Conservation (phyloP, 2,329 filamentous ascomycete genomes). For the Purpureocillium takamizusanense region DNA sequence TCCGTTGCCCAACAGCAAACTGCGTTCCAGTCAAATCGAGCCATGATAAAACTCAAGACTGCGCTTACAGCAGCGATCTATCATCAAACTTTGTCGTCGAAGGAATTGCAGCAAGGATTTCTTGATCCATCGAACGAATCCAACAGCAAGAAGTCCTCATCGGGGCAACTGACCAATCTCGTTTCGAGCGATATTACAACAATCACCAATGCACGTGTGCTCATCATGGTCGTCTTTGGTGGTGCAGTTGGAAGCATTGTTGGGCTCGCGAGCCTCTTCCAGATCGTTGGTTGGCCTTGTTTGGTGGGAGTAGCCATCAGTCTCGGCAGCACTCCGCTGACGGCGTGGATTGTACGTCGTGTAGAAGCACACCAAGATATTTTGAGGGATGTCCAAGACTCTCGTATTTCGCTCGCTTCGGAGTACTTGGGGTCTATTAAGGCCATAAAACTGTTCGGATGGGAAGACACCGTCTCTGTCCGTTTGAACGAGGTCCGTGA, state of each 20-base stretch:
- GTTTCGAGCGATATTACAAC: constrained; percentile 42
- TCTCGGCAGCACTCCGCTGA: constrained; percentile 30
- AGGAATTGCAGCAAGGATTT: constrained; percentile 35
- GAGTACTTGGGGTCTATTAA: constrained; percentile 41
- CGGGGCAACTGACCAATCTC: constrained; percentile 36
- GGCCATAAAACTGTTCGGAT: constrained; percentile 43
- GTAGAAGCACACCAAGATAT: constrained; percentile 29
- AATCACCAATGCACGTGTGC: constrained; percentile 32
- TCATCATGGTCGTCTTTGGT: constrained; percentile 29
- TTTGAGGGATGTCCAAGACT: constrained; percentile 35
- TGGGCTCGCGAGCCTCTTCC: constrained; percentile 33
- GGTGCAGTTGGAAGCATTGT: constrained; percentile 28
- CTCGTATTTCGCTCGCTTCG: constrained; percentile 38
- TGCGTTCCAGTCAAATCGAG: constrained; percentile 36
- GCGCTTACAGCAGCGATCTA: constrained; percentile 32
- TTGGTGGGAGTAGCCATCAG: constrained; percentile 33
- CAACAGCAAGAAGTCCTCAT: constrained; percentile 21
- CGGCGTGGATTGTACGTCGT: constrained; percentile 33
- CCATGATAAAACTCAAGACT: constrained; percentile 23
- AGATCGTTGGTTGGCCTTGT: constrained; percentile 37
- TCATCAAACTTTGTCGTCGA: constrained; percentile 35
- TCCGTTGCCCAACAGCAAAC: constrained; percentile 33
- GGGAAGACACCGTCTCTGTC: constrained; percentile 36
- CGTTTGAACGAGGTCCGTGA: constrained; percentile 31
- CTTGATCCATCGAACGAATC: constrained; percentile 3